These are phyloP conservation scores for Allium cepa DNA, from an alignment of 106 monocot species.

Conservation along the genomic window DNA sequence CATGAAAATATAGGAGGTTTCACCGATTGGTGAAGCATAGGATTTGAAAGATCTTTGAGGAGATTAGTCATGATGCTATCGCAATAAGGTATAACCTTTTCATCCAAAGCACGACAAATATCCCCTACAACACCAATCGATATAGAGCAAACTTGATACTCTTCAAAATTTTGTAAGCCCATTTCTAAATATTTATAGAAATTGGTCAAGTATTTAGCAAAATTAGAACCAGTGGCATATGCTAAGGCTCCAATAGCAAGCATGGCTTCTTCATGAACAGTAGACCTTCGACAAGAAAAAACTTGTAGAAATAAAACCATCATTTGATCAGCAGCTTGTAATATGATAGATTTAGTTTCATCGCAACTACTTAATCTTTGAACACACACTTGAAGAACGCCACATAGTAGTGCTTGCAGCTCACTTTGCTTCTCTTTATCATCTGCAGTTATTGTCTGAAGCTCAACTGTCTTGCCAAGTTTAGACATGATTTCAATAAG, in stretches of 20 bases:
- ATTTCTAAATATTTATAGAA: slow-evolving; percentile 19
- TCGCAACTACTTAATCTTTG: slow-evolving; percentile 17
- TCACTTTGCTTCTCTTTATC: slow-evolving; percentile 26
- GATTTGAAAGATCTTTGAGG: slow-evolving; percentile 19
- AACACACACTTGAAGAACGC: slow-evolving; percentile 24
- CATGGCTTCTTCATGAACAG: slow-evolving; percentile 31
- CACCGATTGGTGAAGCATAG: slow-evolving; percentile 17
- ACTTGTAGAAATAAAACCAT: slow-evolving; percentile 19
- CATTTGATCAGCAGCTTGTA: slow-evolving; percentile 20
- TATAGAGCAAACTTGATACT: slow-evolving; percentile 26
- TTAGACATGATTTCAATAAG: slow-evolving; percentile 13
- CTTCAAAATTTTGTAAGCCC: slow-evolving; percentile 25
- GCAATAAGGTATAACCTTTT: slow-evolving; percentile 20
- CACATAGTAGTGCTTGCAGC: slow-evolving; percentile 20
- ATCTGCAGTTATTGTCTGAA: slow-evolving; percentile 14
- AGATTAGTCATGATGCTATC: slow-evolving; percentile 24
- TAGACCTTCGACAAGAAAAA: slow-evolving; percentile 18
- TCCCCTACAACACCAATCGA: slow-evolving; percentile 25
- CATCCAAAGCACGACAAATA: slow-evolving; percentile 20
- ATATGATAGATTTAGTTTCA: slow-evolving; percentile 14
- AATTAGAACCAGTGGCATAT: slow-evolving; percentile 16
- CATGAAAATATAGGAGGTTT: slow-evolving; percentile 24
- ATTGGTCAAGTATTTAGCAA: slow-evolving; percentile 21
- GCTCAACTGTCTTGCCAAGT: slow-evolving; percentile 10
- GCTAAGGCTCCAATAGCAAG: slow-evolving; percentile 23